Evolutionary conservation across 495 filamentous ascomycete species (phyloP).

Genomic region (Penicillium mononematosum): DNA sequence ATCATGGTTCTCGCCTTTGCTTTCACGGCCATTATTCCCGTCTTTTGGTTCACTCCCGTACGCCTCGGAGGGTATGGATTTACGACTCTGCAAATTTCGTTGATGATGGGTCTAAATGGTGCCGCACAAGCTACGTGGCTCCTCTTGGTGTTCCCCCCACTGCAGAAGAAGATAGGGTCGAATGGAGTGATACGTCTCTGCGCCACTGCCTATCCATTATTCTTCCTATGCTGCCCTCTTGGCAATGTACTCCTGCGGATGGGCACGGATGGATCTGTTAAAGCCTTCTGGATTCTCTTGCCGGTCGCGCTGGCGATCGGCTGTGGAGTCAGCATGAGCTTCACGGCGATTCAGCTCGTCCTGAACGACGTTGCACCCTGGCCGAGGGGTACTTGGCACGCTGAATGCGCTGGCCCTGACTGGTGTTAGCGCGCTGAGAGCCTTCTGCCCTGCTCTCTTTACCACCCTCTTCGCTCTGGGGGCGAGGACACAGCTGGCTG

Average conservation of each 20-base stretch:
- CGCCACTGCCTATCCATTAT: constrained; percentile 55
- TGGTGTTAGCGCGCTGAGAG: constrained; percentile 48
- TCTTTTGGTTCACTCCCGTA: constrained; percentile 60
- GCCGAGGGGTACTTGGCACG: constrained; percentile 55
- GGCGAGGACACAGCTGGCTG: constrained; percentile 51
- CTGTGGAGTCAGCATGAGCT: constrained; percentile 64
- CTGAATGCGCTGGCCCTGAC: constrained; percentile 65
- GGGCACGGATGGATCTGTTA: constrained; percentile 26
- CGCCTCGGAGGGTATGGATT: constrained; percentile 62
- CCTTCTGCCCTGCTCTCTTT: constrained; percentile 60
- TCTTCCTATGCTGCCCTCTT: constrained; percentile 51
- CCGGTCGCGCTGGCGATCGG: constrained; percentile 44
- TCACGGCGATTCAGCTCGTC: constrained; percentile 65
- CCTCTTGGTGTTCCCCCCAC: constrained; percentile 58
- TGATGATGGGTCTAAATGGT: constrained; percentile 58
- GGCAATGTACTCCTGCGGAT: constrained; percentile 52
- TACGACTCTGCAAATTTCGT: constrained; percentile 54
- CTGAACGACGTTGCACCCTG: constrained; percentile 67
- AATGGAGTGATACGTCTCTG: constrained; percentile 57
- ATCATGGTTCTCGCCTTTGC: constrained; percentile 61
- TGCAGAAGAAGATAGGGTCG: constrained; percentile 59
- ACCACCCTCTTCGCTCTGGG: constrained; percentile 62
- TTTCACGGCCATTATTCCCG: constrained; percentile 60
- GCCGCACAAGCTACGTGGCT: constrained; percentile 63
- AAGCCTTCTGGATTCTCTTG: constrained; percentile 55